Base-by-base conservation (phyloP, 1,284 basidiomycete genomes). In the Ceratobasidium sp. region DNA sequence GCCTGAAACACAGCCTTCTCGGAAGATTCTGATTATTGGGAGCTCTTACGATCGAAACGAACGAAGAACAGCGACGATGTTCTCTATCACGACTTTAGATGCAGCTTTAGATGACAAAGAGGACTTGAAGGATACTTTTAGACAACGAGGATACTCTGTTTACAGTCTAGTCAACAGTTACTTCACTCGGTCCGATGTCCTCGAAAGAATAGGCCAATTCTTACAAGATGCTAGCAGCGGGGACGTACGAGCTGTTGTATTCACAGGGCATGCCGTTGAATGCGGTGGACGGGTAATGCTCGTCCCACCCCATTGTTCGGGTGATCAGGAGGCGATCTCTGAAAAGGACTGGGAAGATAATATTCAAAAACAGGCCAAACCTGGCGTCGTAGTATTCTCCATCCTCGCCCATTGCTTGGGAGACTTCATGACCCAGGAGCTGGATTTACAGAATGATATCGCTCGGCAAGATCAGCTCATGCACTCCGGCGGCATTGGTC, bases 351-450 rank as follows among this genome's bases (percentile, higher is more conserved):
- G 70, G 70, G 42, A 73, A 28, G 56, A 61, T 1, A 50, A 61
- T 23, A 62, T 73, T 15, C 56, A 46, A 6, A n/a, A 20, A 50
- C 33, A 73, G 17, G 9, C 44, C 5, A 62, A 46, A 62, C 42
- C 57, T 9, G 70, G 57, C 15, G 56, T 59, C 4, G 48, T 73
- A 33, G 59, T 62, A 1, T 73, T 73, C 57, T 73, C 70, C 2
- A 59, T 73, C 23, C 54, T 62, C 3, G 70, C 59, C 28, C 70
- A 73, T n/a, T 73, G 57, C 44, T 52, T 62, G 15, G 70, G 70
- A 2, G 57, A 48, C 20, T 73, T 73, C 15, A 73, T 73, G 70
- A 46, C 40, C 17, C 70, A 73, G n/a, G 42, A 62, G 15, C 26
- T 61, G 2, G 44, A 73, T 20, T 38, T 50, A 12, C 57, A 13